These are phyloP conservation scores for Neurospora cerealis DNA, from an alignment of 495 filamentous ascomycete species.

Conservation along the genomic window DNA sequence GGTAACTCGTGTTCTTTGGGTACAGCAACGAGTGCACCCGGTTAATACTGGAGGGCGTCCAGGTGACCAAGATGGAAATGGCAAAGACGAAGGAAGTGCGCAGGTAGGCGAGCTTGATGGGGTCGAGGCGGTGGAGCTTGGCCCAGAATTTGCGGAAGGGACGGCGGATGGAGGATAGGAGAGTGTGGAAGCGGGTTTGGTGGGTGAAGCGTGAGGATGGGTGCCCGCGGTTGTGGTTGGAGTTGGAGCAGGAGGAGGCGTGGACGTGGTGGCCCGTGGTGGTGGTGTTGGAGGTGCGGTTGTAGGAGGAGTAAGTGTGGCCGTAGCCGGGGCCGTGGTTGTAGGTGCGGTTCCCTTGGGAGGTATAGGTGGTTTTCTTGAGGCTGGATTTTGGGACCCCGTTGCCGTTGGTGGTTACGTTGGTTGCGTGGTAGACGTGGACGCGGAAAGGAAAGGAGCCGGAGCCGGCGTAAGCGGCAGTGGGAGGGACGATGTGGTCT, in stretches of 20 bases:
- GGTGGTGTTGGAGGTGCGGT: neutral
- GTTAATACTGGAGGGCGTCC: slow-evolving; percentile 74
- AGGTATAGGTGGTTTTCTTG: neutral
- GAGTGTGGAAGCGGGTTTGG: neutral
- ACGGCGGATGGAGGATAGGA: slow-evolving; percentile 1
- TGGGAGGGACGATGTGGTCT: neutral
- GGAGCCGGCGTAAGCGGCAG: neutral
- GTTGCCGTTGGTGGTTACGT: neutral
- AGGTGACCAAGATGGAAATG: slow-evolving; percentile 67
- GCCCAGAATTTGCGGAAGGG: slow-evolving; percentile 11
- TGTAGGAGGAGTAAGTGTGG: neutral
- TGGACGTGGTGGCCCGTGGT: neutral
- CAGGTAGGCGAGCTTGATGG: slow-evolving; percentile 63
- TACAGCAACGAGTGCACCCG: slow-evolving; percentile 58
- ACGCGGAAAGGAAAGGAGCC: neutral
- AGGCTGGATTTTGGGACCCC: neutral
- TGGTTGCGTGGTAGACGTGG: neutral
- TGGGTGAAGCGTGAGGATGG: slow-evolving; percentile 1
- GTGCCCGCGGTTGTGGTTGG: neutral
- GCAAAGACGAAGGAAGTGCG: slow-evolving; percentile 78
- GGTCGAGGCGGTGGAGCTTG: slow-evolving; percentile 40
- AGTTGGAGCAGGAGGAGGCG: slow-evolving; percentile 14
- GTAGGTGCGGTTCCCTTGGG: neutral
- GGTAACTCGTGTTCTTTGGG: slow-evolving; percentile 48
- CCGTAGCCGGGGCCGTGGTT: neutral